Percentiles rank a stretch among this genome's conserved stretches.
Conservation (phyloP, 495 filamentous ascomycete genomes). For the Neurospora sp. region DNA sequence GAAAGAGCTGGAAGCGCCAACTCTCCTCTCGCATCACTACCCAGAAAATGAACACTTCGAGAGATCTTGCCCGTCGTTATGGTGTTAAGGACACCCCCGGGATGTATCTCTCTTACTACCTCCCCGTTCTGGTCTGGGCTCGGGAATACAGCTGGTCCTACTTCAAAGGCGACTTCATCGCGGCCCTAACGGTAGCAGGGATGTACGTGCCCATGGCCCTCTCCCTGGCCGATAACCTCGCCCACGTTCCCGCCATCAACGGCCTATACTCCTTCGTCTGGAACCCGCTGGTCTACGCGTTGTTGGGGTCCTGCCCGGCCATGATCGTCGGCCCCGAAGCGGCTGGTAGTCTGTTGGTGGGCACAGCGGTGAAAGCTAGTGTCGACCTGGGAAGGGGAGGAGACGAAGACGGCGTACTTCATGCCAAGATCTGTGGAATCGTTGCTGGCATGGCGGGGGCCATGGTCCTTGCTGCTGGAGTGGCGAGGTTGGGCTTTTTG, state of each 20-base stretch:
- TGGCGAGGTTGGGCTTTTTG: constrained; percentile 82
- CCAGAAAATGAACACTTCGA: constrained; percentile 55
- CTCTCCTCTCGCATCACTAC: constrained; percentile 33
- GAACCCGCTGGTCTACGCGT: constrained; percentile 78
- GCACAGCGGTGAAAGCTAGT: constrained; percentile 71
- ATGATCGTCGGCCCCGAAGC: constrained; percentile 97
- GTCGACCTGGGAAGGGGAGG: constrained; percentile 57
- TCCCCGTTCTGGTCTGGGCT: constrained; percentile 85
- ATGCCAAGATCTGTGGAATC: constrained; percentile 79
- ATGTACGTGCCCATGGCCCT: constrained; percentile 98
- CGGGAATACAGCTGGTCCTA: constrained; percentile 71
- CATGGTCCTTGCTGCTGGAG: constrained; percentile 74
- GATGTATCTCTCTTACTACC: constrained; percentile 87
- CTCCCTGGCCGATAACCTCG: constrained; percentile 87
- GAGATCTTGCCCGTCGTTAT: constrained; percentile 48
- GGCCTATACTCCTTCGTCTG: constrained; percentile 94
- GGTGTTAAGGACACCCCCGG: constrained; percentile 45
- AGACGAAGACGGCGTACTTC: constrained; percentile 60
- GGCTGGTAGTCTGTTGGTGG: constrained; percentile 81
- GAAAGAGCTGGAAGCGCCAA: constrained; percentile 24
- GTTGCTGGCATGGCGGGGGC: constrained; percentile 78
- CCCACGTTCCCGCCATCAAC: constrained; percentile 85
- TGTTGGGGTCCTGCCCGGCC: constrained; percentile 81
- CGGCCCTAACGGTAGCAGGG: constrained; percentile 82
- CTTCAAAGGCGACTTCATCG: constrained; percentile 76